Evolutionary conservation across 2,329 filamentous ascomycete species (phyloP).

Genomic region (Curvularia hawaiiensis): DNA sequence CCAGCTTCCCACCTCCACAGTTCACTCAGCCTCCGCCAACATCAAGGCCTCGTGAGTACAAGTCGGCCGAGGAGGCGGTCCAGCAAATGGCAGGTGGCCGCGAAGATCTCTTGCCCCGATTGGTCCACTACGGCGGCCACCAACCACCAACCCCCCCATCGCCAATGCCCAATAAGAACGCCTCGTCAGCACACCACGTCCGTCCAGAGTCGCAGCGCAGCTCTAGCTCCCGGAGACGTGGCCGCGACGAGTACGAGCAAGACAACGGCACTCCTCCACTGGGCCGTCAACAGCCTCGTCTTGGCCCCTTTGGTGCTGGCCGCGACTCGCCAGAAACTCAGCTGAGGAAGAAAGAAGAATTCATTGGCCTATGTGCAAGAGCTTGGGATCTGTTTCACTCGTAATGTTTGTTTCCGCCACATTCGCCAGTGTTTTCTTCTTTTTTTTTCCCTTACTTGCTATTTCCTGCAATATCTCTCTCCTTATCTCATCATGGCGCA

Average conservation of each 20-base stretch:
- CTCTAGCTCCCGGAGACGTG: conserved; percentile 72
- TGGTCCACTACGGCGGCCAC: conserved; percentile 93
- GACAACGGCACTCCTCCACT: conserved; percentile 87
- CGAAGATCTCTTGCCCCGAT: conserved; percentile 86
- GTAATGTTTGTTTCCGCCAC: conserved; percentile 48
- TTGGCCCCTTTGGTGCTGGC: conserved; percentile 76
- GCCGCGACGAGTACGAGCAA: conserved; percentile 85
- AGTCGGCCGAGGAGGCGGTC: conserved; percentile 94
- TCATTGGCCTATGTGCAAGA: conserved; percentile 80
- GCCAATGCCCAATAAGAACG: conserved; percentile 61
- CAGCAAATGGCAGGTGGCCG: conserved; percentile 89
- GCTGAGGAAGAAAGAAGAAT: conserved; percentile 89
- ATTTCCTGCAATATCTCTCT: background rate
- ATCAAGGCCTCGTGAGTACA: conserved; percentile 78
- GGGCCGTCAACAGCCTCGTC: conserved; percentile 61
- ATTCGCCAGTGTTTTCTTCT: background rate
- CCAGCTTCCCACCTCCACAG: conserved; percentile 67
- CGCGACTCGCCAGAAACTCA: conserved; percentile 83
- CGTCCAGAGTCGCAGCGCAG: conserved; percentile 51
- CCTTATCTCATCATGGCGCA: conserved; percentile 25
- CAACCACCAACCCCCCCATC: conserved; percentile 93
- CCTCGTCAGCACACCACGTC: conserved; percentile 37
- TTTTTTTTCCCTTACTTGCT: background rate
- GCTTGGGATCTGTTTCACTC: conserved; percentile 99
- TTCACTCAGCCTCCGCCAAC: conserved; percentile 57